Evolutionary conservation across 2,329 filamentous ascomycete genomes (phyloP).

Genomic region (Beauveria bassiana): DNA sequence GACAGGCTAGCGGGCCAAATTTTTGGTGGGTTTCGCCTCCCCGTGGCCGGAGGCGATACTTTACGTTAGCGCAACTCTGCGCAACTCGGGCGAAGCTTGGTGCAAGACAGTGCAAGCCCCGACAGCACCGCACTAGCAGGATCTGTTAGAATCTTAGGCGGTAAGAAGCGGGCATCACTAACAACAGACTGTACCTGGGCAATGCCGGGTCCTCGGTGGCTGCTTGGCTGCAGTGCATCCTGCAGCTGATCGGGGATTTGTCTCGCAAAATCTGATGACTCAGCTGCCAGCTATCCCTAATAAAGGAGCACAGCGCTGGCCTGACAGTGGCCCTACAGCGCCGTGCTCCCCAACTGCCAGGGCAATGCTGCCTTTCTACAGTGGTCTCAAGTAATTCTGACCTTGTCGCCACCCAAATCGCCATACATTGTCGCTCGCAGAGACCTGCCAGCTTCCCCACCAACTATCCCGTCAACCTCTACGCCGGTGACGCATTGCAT

Average conservation of each 20-base stretch:
- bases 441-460: neutral
- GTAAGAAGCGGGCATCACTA: neutral
- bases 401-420: no score
- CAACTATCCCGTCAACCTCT: neutral
- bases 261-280: neutral
- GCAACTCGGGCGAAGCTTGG: neutral
- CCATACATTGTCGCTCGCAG: no score
- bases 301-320: neutral
- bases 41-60: constrained; percentile 10
- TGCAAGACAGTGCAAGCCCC: neutral
- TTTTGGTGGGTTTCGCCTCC: constrained; percentile 10
- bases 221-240: neutral
- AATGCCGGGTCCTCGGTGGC: neutral
- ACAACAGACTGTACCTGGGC: neutral
- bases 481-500: constrained; percentile 8
- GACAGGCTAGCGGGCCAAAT: constrained; percentile 4
- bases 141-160: neutral
- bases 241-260: neutral
- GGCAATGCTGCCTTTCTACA: neutral
- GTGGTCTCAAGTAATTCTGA: neutral
- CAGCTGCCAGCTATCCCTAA: neutral
- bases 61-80: constrained; percentile 8
- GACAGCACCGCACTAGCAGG: constrained; percentile 1
- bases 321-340: neutral
- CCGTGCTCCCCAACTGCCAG: neutral